Percentiles rank a stretch among this genome's conserved stretches.
Evolutionary conservation across 495 filamentous ascomycete species (phyloP).

Genomic region (Talaromyces proteolyticus): DNA sequence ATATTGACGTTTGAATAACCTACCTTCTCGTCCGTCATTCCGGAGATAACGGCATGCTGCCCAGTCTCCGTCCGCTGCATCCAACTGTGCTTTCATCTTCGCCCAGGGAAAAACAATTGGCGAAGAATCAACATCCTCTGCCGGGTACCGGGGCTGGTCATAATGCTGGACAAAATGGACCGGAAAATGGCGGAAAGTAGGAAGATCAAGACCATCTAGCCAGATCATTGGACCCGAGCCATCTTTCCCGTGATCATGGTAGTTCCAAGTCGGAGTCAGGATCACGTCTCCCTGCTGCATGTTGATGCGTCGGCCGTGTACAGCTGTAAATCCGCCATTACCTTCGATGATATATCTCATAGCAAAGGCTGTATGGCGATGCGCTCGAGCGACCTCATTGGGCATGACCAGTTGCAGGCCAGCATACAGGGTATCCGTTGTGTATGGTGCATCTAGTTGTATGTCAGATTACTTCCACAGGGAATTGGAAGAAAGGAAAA

Average conservation of each 20-base stretch:
- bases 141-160: slow-evolving; percentile 32
- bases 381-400: slow-evolving; percentile 40
- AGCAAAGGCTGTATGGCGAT: slow-evolving; percentile 44
- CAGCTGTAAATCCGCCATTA: slow-evolving; percentile 40
- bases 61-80: slow-evolving; percentile 18
- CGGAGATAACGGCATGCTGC: slow-evolving; percentile 21
- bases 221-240: slow-evolving; percentile 45
- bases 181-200: slow-evolving; percentile 36
- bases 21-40: slow-evolving; percentile 26
- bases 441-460: slow-evolving; percentile 33
- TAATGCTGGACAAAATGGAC: slow-evolving; percentile 46
- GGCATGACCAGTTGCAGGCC: slow-evolving; percentile 46
- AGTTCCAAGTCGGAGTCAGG: slow-evolving; percentile 45
- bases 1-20: slow-evolving; percentile 13
- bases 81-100: slow-evolving; percentile 26
- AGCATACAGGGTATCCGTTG: slow-evolving; percentile 47
- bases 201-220: slow-evolving; percentile 43
- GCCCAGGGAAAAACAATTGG: slow-evolving; percentile 37
- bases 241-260: slow-evolving; percentile 46
- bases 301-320: slow-evolving; percentile 36
- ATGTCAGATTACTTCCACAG: neutral
- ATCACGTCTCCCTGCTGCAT: slow-evolving; percentile 47
- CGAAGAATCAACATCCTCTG: slow-evolving; percentile 28
- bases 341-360: slow-evolving; percentile 49
- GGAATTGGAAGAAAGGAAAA: slow-evolving; percentile 1